Evolutionary conservation across 495 filamentous ascomycete species (phyloP), one percentile per base, ranked within the genome.

Genomic region (Xylaria flabelliformis): DNA sequence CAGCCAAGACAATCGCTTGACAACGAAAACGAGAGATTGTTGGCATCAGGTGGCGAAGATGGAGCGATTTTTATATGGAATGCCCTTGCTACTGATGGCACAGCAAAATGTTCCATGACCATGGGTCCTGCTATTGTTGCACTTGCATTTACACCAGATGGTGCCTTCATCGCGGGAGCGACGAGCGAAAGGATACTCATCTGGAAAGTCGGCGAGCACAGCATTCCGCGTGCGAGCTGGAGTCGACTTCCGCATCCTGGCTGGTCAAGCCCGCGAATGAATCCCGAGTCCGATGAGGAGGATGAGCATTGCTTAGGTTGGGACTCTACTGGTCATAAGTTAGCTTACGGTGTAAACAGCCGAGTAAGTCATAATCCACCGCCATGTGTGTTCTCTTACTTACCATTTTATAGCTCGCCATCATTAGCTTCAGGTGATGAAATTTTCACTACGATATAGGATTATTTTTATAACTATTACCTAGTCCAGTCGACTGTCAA

Each of bases 321-420:
- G 93, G 92, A 95, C 81, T 84, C 86, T 0, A 88, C 93, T 78
- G 91, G 92, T 2, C 89, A 91, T 74, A 90, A 88, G 76, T 84
- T 97, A 69, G 92, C 91, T 1, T 92, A 91, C 77, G 91, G 92
- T 21, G 85, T 90, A 32, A 90, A 89, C 69, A 90, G 88, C 72
- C 85, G 90, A 83, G 93, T 94, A 85, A 74, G 89, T 75, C 24
- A 48, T 72, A 5, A n/a, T 58, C 17, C 5, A 13, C 26, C 29
- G 4, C 17, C 48, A 64, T 50, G n/a, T 72, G 10, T 24, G 41
- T 34, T 29, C 24, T 19, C 3, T 59, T 55, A 29, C 76, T 78
- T 61, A 79, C 42, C 24, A 56, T 77, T 46, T 50, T 41, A 4
- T 62, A 84, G 82, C 83, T 86, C 69, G 84, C 83, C 44, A 80